Evolutionary conservation across 106 monocot genomes (phyloP).

Genomic region (Narthecium ossifragum): DNA sequence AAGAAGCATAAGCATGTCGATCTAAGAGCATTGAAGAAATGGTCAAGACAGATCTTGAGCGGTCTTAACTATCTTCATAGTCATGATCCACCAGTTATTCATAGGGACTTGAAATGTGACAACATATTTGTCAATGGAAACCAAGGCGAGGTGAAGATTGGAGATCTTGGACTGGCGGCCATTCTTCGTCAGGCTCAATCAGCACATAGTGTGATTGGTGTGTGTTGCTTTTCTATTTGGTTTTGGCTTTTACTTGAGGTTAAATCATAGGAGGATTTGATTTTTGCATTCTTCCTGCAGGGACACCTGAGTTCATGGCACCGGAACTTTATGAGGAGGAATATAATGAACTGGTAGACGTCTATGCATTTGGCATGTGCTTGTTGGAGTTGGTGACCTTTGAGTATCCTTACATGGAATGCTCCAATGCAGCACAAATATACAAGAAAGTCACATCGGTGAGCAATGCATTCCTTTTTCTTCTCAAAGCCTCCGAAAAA

Average conservation of each 20-base stretch:
- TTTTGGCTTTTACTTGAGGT: background rate
- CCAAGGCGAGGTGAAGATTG: conserved; percentile 76
- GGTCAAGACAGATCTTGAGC: conserved; percentile 57
- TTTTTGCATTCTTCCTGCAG: conserved; percentile 13
- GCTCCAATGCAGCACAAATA: conserved; percentile 51
- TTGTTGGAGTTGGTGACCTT: conserved; percentile 56
- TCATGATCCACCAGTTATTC: conserved; percentile 63
- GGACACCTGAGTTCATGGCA: conserved; percentile 71
- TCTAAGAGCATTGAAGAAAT: conserved; percentile 54
- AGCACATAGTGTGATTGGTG: conserved; percentile 57
- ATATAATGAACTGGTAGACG: conserved; percentile 65
- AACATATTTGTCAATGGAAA: conserved; percentile 78
- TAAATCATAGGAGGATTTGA: background rate
- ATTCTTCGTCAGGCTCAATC: conserved; percentile 44
- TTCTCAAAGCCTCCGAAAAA: too few species aligned
- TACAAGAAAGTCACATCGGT: conserved; percentile 51
- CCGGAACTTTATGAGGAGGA: conserved; percentile 75
- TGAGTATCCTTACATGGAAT: conserved; percentile 61
- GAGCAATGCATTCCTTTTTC: background rate
- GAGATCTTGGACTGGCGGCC: conserved; percentile 72
- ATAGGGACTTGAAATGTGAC: conserved; percentile 70
- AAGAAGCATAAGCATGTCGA: conserved; percentile 59
- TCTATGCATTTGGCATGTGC: conserved; percentile 80
- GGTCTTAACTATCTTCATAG: conserved; percentile 69
- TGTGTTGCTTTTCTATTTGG: background rate